Evolutionary conservation across 108 stramenopile genomes (phyloP), one percentile per base, ranked within the genome.

Genomic region (Nannochloropsis salina): DNA sequence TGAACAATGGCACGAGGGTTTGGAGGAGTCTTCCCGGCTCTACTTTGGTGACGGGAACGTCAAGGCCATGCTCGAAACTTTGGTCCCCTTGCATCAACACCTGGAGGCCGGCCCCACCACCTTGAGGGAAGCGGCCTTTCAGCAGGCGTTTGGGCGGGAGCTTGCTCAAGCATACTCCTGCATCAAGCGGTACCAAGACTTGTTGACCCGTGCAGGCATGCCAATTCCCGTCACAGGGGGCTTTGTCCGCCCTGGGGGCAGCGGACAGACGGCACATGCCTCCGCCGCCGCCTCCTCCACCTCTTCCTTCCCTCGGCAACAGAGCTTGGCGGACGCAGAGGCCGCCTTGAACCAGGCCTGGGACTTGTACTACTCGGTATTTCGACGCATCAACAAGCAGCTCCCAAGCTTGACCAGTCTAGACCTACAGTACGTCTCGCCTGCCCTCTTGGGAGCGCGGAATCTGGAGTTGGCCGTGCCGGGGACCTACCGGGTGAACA

Each of bases 1-100:
- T n/a, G 99, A 99, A 90, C 90, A 94, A 74, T 99, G 99, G 99
- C 98, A 97, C 82, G 96, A 95, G 85, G 96, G 94, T 9, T 92
- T 99, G 11, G 97, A 99, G 86, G 98, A 99, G 86, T 98, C 99
- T 0, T 93, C 93, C 41, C 86, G 94, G 15, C 90, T 95, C 8
- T 96, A 95, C 88, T 98, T 94, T 85, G 95, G 94, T 61, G 97
- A 98, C 86, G 95, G 95, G n/a, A 95, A 99, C 89, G 92, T 96
- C 15, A 89, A 95, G 15, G 97, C 92, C 31, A 98, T 98, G 96
- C 85, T 97, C 5, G 94, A 95, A 80, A 92, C 94, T 6, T 90
- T 99, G 15, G 44, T 93, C 9, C 93, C 95, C 42, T 86, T 96
- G 12, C 98, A 99, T 86, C 91, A 93, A 31, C 86, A 93, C 45